Evolutionary conservation across 108 stramenopile genomes (phyloP).

Genomic region (Parietichytrium sp.): DNA sequence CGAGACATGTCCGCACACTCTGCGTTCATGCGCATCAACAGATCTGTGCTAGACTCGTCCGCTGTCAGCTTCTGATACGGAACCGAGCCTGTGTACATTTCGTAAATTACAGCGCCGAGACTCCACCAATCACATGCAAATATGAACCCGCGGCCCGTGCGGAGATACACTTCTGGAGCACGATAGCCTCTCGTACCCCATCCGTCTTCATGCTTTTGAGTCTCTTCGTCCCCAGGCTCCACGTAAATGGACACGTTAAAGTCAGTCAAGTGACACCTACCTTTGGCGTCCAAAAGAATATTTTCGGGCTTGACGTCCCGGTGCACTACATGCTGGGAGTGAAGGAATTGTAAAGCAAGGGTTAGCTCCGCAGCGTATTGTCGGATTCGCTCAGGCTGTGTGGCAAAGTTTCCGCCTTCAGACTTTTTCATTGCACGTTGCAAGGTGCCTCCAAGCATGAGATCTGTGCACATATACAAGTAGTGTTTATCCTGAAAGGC

Average conservation of each 20-base stretch:
- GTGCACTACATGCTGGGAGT: constrained; percentile 9
- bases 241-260: constrained; percentile 35
- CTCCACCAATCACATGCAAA: constrained; percentile 38
- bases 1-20: constrained; percentile 4
- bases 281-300: constrained; percentile 19
- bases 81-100: constrained; percentile 15
- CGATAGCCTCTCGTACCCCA: constrained; percentile 25
- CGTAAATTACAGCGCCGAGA: constrained; percentile 25
- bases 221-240: neutral
- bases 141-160: neutral
- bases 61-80: neutral
- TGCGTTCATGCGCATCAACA: constrained; percentile 30
- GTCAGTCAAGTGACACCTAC: neutral
- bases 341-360: constrained; percentile 26
- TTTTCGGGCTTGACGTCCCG: constrained; percentile 34
- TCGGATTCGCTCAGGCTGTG: constrained; percentile 3
- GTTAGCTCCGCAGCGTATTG: constrained; percentile 30
- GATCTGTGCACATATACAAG: constrained; percentile 24
- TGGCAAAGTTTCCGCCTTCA: neutral
- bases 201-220: constrained; percentile 23
- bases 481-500: constrained; percentile 22
- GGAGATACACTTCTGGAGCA: constrained; percentile 30
- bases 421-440: constrained; percentile 16
- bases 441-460: constrained; percentile 32
- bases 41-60: constrained; percentile 9